Conservation (phyloP, 768 basidiomycete genomes). For the Serpula lacrymans region DNA sequence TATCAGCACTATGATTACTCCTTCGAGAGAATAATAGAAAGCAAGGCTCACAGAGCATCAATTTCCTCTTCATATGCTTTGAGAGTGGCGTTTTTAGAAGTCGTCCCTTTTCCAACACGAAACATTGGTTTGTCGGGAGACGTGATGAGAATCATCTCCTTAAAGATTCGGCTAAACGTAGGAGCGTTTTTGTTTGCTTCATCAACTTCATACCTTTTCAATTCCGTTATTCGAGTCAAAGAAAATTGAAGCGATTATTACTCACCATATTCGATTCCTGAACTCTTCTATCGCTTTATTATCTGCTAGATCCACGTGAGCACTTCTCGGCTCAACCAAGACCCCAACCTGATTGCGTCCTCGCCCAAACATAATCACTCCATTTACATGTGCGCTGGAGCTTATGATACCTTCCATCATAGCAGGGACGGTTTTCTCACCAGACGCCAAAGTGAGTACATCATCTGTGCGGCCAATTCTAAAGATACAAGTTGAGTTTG, state of each 20-base stretch:
- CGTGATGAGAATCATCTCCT: constrained; percentile 49
- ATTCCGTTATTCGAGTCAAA: background rate
- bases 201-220: constrained; percentile 35
- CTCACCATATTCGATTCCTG: constrained; percentile 20
- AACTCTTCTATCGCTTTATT: constrained; percentile 10
- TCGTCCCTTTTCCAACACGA: constrained; percentile 31
- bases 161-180: constrained; percentile 40
- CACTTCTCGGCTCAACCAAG: constrained; percentile 23
- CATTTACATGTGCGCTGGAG: constrained; percentile 17
- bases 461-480: constrained; percentile 39
- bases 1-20: background rate
- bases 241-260: background rate
- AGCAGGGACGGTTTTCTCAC: constrained; percentile 30
- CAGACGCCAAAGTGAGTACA: constrained; percentile 27
- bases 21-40: background rate
- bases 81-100: constrained; percentile 13
- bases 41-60: constrained; percentile 14
- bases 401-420: constrained; percentile 27
- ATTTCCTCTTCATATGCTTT: constrained; percentile 24
- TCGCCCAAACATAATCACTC: constrained; percentile 29
- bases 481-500: background rate
- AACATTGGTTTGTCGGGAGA: constrained; percentile 36
- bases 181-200: constrained; percentile 39
- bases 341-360: constrained; percentile 28
- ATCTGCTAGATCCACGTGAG: constrained; percentile 15